A percentile compares a stretch with the other conserved stretches of the same genome.
Conservation (phyloP, 2,329 filamentous ascomycete genomes). For the Aspergillus neoniger region DNA sequence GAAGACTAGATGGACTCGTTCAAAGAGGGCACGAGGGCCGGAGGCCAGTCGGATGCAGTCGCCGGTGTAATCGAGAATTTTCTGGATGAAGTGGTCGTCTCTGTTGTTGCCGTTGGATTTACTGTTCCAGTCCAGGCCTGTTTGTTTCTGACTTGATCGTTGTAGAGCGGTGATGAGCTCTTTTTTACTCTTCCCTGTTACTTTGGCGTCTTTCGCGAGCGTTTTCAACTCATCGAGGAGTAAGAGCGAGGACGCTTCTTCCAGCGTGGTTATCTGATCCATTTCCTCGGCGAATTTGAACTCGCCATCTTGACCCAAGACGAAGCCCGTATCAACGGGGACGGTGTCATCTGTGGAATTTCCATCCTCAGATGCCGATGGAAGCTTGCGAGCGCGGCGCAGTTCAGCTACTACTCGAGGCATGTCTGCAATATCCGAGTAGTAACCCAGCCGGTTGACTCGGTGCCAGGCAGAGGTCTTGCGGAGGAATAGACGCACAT, state of each 20-base stretch:
- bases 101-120: conserved; percentile 56
- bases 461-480: conserved; percentile 94
- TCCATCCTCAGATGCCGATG: conserved; percentile 35
- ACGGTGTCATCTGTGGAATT: conserved; percentile 51
- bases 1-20: conserved; percentile 92
- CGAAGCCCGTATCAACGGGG: conserved; percentile 40
- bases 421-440: conserved; percentile 78
- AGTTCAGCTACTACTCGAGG: conserved; percentile 65
- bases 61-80: conserved; percentile 75
- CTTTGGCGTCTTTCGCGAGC: conserved; percentile 81
- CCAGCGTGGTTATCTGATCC: conserved; percentile 72
- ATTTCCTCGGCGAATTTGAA: conserved; percentile 84
- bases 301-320: conserved; percentile 51
- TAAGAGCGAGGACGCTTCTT: conserved; percentile 80
- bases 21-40: conserved; percentile 75
- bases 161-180: conserved; percentile 75
- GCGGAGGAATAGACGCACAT: conserved; percentile 87
- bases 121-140: conserved; percentile 68
- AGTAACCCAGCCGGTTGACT: conserved; percentile 73
- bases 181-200: conserved; percentile 83
- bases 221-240: conserved; percentile 84
- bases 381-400: conserved; percentile 61
- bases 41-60: conserved; percentile 80
- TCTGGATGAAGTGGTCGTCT: conserved; percentile 72
- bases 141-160: conserved; percentile 72